Conservation (phyloP, 116 monocot genomes). For the Thalassia testudinum region DNA sequence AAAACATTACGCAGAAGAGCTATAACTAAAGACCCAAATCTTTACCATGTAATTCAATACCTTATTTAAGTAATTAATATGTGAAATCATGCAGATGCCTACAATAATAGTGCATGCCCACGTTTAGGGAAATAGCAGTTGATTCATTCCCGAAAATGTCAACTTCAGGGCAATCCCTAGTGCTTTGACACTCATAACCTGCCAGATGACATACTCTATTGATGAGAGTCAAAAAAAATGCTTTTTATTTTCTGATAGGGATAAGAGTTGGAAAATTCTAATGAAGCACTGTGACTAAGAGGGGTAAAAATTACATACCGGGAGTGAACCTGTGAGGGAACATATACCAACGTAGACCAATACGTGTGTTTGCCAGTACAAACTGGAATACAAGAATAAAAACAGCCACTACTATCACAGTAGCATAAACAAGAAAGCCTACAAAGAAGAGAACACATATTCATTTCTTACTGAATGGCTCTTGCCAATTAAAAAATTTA, state of each 20-base stretch:
- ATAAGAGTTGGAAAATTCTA: background rate
- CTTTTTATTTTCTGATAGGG: background rate
- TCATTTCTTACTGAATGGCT: too few species aligned
- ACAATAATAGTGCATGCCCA: conserved; percentile 69
- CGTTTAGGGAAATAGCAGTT: conserved; percentile 68
- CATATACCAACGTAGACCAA: conserved; percentile 93
- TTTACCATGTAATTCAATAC: conserved; percentile 22
- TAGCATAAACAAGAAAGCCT: conserved; percentile 80
- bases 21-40: too few species aligned
- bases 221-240: background rate
- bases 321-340: conserved; percentile 82
- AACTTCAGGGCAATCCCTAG: conserved; percentile 79
- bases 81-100: conserved; percentile 44
- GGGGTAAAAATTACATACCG: too few species aligned
- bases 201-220: conserved; percentile 2
- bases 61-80: conserved; percentile 91
- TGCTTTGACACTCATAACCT: conserved; percentile 97
- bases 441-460: conserved; percentile 8
- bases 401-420: conserved; percentile 40
- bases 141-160: conserved; percentile 88
- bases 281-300: too few species aligned
- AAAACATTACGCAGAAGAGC: too few species aligned
- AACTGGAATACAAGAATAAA: conserved; percentile 66
- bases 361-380: conserved; percentile 85
- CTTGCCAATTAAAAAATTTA: too few species aligned